Evolutionary conservation across 495 filamentous ascomycete species (phyloP).

Genomic region (Lentithecium fluviatile): DNA sequence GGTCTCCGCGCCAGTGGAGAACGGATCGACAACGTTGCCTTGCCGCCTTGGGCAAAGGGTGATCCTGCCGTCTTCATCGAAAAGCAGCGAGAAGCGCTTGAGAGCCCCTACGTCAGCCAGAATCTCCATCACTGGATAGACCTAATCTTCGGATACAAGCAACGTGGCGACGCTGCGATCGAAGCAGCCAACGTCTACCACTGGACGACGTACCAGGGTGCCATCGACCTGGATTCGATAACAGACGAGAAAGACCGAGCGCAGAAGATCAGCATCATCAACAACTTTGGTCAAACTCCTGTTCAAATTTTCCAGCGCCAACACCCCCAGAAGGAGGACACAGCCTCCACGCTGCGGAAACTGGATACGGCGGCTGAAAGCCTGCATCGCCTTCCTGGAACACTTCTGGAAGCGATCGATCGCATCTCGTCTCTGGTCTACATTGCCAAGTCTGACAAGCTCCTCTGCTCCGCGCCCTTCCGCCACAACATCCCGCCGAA

Average conservation of each 20-base stretch:
- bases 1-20: conserved; percentile 77
- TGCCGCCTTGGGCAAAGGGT: conserved; percentile 96
- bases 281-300: conserved; percentile 97
- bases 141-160: conserved; percentile 90
- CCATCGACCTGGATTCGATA: conserved; percentile 88
- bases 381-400: conserved; percentile 76
- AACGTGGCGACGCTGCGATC: conserved; percentile 87
- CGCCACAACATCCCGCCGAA: conserved; percentile 80
- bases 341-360: conserved; percentile 57
- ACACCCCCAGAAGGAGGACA: conserved; percentile 71
- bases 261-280: conserved; percentile 90
- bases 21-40: conserved; percentile 74
- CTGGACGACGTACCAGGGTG: conserved; percentile 89
- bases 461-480: conserved; percentile 80
- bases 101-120: conserved; percentile 89
- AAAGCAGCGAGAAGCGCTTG: conserved; percentile 89
- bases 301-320: conserved; percentile 84
- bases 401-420: conserved; percentile 78
- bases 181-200: conserved; percentile 95
- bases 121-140: conserved; percentile 95
- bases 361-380: conserved; percentile 77
- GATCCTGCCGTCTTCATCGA: conserved; percentile 94
- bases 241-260: conserved; percentile 79
- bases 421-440: conserved; percentile 77
- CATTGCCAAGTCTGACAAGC: conserved; percentile 71